Evolutionary conservation across 495 filamentous ascomycete genomes (phyloP).

Genomic region (Annulohypoxylon nitens): DNA sequence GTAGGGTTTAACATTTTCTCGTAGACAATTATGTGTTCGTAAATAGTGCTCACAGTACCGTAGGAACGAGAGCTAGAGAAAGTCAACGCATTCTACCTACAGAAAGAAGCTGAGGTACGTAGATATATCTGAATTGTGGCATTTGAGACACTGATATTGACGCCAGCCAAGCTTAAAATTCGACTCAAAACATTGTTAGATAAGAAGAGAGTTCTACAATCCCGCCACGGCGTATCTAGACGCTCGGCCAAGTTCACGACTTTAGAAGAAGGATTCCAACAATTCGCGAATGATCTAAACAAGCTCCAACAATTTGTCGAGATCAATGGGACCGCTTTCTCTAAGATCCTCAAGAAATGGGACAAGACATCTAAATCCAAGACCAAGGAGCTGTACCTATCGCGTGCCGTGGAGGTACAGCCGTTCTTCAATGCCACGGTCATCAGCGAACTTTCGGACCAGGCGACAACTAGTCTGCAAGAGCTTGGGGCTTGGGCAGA

Average conservation of each 20-base stretch:
- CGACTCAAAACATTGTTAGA: conserved; percentile 91
- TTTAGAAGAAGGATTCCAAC: conserved; percentile 94
- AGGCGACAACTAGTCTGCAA: conserved; percentile 90
- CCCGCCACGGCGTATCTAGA: conserved; percentile 81
- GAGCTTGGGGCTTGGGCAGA: conserved; percentile 97
- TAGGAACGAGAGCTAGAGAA: conserved; percentile 98
- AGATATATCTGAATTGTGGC: background rate
- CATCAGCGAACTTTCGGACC: conserved; percentile 95
- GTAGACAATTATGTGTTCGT: conserved; percentile 5
- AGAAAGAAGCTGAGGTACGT: conserved; percentile 96
- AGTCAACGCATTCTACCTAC: conserved; percentile 96
- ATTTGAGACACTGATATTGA: conserved; percentile 20
- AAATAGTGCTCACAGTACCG: conserved; percentile 16
- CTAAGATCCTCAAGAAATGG: conserved; percentile 99
- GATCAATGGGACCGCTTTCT: conserved; percentile 96
- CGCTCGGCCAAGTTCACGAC: conserved; percentile 91
- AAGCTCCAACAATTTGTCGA: conserved; percentile 99
- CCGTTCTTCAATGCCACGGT: conserved; percentile 98
- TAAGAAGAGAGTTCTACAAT: conserved; percentile 90
- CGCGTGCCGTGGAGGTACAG: conserved; percentile 95
- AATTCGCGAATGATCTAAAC: conserved; percentile 95
- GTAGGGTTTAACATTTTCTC: conserved; percentile 63
- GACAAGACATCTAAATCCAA: conserved; percentile 99
- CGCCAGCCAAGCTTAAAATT: conserved; percentile 80
- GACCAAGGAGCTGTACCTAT: conserved; percentile 96